Base-by-base conservation (phyloP, 805 yeast genomes). In the Cyberlindnera sargentensis region DNA sequence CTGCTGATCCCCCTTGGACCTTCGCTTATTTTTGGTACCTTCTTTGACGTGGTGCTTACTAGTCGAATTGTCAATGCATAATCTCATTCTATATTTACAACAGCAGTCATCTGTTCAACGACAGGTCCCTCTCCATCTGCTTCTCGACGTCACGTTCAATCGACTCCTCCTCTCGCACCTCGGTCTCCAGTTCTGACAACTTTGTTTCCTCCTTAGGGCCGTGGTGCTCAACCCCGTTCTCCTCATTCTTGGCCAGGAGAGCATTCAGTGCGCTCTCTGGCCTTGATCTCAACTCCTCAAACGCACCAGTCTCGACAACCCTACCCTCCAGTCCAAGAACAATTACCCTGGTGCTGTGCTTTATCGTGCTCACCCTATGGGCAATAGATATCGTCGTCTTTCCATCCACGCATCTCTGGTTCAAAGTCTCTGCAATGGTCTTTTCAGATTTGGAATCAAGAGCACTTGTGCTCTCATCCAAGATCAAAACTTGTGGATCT, bases 391-490 rank as follows among this genome's bases (percentile, higher is more conserved):
- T 84, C 2, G 90, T 79, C 1, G 96, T 89, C 32, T 76, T 64
- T 11, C 82, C 78, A 24, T 77, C 70, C 26, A 61, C 56, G 49
- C 75, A 71, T 47, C 93, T 70, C 39, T 71, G 62, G 29, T 68
- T 59, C 47, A 91, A 66, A 7, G 95, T 87, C 40, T 74, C 75
- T 60, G 88, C 86, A 34, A 91, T 95, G 3, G 86, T 76, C 53
- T 84, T 82, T 58, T 91, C 98, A 52, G 90, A 82, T 43, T 84
- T 85, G 9, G 95, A 79, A 58, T 91, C 98, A 41, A 91, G 68
- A 0, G 97, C 97, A 31, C 95, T 85, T 0, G 98, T 91, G 10
- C 97, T 96, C 61, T 91, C 98, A 61, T 91, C 98, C 46, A 91
- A 66, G 30, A 91, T 78, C 45, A 91, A 66, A n/a, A 91, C 72